A percentile compares a stretch with the other conserved stretches of the same genome.
phyloP scores from a whole-genome alignment of 306 rosid genomes.

The Cicer arietinum region DNA sequence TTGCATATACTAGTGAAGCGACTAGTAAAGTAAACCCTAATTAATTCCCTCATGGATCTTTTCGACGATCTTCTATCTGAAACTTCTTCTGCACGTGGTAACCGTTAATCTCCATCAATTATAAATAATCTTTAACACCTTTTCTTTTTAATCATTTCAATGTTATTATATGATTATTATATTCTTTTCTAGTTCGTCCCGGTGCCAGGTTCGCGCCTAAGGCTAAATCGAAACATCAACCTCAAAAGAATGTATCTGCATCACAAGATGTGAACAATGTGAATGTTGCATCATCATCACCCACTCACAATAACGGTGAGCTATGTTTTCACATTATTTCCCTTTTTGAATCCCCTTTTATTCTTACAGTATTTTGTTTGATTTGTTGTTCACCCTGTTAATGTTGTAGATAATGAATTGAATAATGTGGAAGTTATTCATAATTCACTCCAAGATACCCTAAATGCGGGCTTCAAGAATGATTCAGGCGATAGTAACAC shows the following conservation, averaged over 20 bases:
- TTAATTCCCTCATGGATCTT: too few species aligned
- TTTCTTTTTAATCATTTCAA: background rate
- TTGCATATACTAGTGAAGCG: too few species aligned
- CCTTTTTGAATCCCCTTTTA: background rate
- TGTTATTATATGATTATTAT: background rate
- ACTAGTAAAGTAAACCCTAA: too few species aligned
- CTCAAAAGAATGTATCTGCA: slow-evolving; percentile 49
- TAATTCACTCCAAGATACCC: slow-evolving; percentile 40
- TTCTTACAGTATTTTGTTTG: slow-evolving; percentile 30
- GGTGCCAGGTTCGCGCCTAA: slow-evolving; percentile 69
- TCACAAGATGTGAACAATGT: slow-evolving; percentile 48
- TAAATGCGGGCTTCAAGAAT: slow-evolving; percentile 47
- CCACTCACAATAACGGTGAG: slow-evolving; percentile 45
- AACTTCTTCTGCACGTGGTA: slow-evolving; percentile 37
- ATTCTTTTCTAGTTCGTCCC: slow-evolving; percentile 50
- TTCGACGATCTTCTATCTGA: too few species aligned
- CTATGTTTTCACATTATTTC: slow-evolving; percentile 20
- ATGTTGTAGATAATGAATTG: slow-evolving; percentile 42
- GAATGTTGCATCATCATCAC: slow-evolving; percentile 27
- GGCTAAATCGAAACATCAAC: slow-evolving; percentile 59
- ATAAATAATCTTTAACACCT: background rate
- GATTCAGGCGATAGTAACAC: slow-evolving; percentile 30
- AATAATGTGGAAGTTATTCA: slow-evolving; percentile 38
- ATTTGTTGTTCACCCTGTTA: slow-evolving; percentile 39
- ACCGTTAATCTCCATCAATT: slow-evolving; percentile 27